Percentiles rank a stretch among this genome's conserved stretches.
These are phyloP conservation scores for Fomitopsis serialis DNA, from an alignment of 768 basidiomycete genomes.

Conservation along the genomic window DNA sequence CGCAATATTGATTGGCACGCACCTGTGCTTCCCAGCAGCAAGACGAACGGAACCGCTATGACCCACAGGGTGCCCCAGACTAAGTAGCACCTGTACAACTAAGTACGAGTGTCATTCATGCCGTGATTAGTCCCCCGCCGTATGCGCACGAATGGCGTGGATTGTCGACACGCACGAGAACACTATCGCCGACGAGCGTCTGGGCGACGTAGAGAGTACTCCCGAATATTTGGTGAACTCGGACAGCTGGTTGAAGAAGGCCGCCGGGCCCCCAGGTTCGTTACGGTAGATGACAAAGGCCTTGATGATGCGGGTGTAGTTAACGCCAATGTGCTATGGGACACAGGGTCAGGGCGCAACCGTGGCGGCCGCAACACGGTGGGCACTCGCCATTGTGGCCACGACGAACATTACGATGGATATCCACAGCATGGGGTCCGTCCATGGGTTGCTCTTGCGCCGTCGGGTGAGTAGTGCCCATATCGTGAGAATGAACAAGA, in stretches of 20 bases:
- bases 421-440: constrained; percentile 4
- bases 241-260: constrained; percentile 29
- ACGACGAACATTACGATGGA: constrained; percentile 23
- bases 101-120: not conserved
- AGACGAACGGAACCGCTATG: constrained; percentile 22
- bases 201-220: constrained; percentile 32
- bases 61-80: constrained; percentile 12
- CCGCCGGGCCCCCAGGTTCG: constrained; percentile 16
- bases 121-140: constrained; percentile 16
- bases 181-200: constrained; percentile 31
- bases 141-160: not conserved
- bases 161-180: not conserved
- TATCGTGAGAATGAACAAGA: constrained; percentile 4
- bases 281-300: constrained; percentile 28
- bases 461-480: constrained; percentile 1
- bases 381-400: constrained; percentile 26
- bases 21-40: constrained; percentile 29
- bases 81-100: constrained; percentile 4
- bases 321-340: constrained; percentile 31
- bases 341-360: not conserved
- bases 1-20: not conserved
- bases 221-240: constrained; percentile 33
- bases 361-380: constrained; percentile 24
- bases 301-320: constrained; percentile 29
- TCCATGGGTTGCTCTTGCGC: not conserved